These are phyloP conservation scores for Cladosporium cucumerinum DNA, from an alignment of 2,329 filamentous ascomycete genomes.

Conservation along the genomic window DNA sequence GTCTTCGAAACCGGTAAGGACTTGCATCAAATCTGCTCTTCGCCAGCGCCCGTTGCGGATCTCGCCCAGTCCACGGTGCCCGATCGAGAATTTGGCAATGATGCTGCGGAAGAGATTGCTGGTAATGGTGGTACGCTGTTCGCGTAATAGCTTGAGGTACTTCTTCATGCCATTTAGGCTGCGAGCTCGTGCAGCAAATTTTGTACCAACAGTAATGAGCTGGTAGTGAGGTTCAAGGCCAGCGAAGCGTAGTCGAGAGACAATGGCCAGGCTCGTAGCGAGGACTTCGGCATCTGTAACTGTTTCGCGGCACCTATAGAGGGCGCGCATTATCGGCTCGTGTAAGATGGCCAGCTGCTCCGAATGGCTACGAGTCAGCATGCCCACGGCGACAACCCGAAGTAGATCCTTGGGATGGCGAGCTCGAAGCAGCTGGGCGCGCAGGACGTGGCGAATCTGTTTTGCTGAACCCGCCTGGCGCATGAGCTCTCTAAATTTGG, in stretches of 20 bases:
- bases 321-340: slow-evolving; percentile 31
- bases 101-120: slow-evolving; percentile 32
- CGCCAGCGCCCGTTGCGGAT: slow-evolving; percentile 38
- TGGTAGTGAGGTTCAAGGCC: slow-evolving; percentile 23
- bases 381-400: slow-evolving; percentile 31
- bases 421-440: slow-evolving; percentile 31
- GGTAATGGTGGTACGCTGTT: slow-evolving; percentile 22
- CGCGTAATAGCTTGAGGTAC: slow-evolving; percentile 27
- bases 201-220: slow-evolving; percentile 30
- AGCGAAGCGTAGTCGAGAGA: slow-evolving; percentile 28
- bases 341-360: slow-evolving; percentile 25
- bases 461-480: slow-evolving; percentile 22
- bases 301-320: slow-evolving; percentile 33
- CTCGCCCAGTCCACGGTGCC: slow-evolving; percentile 35
- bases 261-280: slow-evolving; percentile 26
- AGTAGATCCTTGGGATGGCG: slow-evolving; percentile 30
- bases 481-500: slow-evolving; percentile 26
- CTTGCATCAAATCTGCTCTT: slow-evolving; percentile 33
- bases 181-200: slow-evolving; percentile 35
- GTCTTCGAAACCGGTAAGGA: slow-evolving; percentile 35
- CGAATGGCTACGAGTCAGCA: slow-evolving; percentile 24
- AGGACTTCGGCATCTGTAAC: slow-evolving; percentile 32
- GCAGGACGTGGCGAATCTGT: slow-evolving; percentile 24
- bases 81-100: slow-evolving; percentile 39
- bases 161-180: slow-evolving; percentile 32